Percentiles rank a stretch among this genome's conserved stretches.
phyloP scores from a whole-genome alignment of 2,329 filamentous ascomycete species.

The Calonectria honghensis region DNA sequence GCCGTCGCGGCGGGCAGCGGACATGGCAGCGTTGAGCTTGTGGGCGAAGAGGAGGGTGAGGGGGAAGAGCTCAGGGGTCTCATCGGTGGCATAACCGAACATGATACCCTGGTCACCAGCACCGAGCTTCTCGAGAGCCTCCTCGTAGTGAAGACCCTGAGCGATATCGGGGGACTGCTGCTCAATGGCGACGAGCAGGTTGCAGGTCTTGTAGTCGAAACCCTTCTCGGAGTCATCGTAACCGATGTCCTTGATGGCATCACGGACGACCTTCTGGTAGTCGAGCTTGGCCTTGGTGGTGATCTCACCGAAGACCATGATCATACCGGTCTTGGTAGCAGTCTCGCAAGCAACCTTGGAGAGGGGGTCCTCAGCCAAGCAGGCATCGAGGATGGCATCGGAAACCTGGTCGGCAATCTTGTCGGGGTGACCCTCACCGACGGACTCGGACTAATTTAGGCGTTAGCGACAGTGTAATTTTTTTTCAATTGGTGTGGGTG shows the following conservation, averaged over 20 bases:
- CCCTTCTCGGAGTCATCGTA: conserved; percentile 98
- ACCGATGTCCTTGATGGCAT: conserved; percentile 97
- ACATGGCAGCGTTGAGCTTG: conserved; percentile 98
- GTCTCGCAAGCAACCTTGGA: conserved; percentile 99
- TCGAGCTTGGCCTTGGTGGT: conserved; percentile 96
- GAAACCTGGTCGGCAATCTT: conserved; percentile 99
- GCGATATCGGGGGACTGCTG: conserved; percentile 99
- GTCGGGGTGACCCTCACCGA: conserved; percentile 93
- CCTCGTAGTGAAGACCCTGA: conserved; percentile 98
- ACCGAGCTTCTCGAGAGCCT: conserved; percentile 97
- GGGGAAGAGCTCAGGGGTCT: conserved; percentile 97
- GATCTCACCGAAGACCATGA: conserved; percentile 99
- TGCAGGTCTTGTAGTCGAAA: conserved; percentile 99
- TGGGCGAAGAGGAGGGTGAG: conserved; percentile 95
- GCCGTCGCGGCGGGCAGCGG: conserved; percentile 89
- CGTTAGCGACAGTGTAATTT: conserved; percentile 50
- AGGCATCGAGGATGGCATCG: conserved; percentile 98
- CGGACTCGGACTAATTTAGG: conserved; percentile 83
- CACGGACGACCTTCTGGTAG: conserved; percentile 98
- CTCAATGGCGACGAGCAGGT: conserved; percentile 98
- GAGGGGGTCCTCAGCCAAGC: conserved; percentile 93
- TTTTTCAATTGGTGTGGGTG: conserved; percentile 3
- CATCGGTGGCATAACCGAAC: conserved; percentile 99
- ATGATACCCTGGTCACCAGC: conserved; percentile 99
- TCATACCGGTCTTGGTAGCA: conserved; percentile 99